Conservation (phyloP, 352 stramenopile species). For the Phytopythium aichiense region DNA sequence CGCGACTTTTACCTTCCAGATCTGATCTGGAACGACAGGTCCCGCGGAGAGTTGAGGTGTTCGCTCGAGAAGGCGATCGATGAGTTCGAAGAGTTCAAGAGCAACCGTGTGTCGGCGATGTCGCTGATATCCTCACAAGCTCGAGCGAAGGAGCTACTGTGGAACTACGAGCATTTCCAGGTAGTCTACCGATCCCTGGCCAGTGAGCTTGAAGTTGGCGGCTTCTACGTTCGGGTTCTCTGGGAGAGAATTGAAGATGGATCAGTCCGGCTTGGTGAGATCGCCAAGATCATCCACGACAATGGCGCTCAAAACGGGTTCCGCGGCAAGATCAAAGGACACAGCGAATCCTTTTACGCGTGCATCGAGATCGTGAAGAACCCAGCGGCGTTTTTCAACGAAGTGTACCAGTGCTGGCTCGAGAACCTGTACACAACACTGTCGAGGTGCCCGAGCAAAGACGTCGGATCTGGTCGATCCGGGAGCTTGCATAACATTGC, state of each 20-base stretch:
- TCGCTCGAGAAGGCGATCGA: constrained; percentile 42
- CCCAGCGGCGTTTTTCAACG: constrained; percentile 63
- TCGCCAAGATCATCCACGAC: constrained; percentile 35
- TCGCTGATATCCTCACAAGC: constrained; percentile 23
- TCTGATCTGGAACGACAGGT: constrained; percentile 71
- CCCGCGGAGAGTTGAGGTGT: constrained; percentile 46
- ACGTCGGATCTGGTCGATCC: background rate
- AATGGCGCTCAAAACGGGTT: constrained; percentile 34
- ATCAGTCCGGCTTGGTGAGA: constrained; percentile 52
- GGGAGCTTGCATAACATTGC: constrained; percentile 7
- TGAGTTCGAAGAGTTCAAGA: constrained; percentile 49
- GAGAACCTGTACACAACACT: constrained; percentile 52
- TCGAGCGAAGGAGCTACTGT: constrained; percentile 23
- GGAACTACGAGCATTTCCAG: constrained; percentile 70
- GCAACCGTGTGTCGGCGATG: constrained; percentile 16
- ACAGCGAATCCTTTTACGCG: constrained; percentile 52
- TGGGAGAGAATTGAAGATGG: constrained; percentile 65
- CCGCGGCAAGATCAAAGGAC: constrained; percentile 38
- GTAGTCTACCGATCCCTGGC: constrained; percentile 60
- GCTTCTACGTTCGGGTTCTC: constrained; percentile 72
- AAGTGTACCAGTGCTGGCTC: constrained; percentile 81
- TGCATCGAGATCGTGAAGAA: constrained; percentile 64
- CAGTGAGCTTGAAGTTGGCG: constrained; percentile 58
- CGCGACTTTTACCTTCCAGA: constrained; percentile 77
- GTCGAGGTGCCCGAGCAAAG: constrained; percentile 1